Evolutionary conservation across 495 filamentous ascomycete species (phyloP).

Genomic region (Physcia stellaris): DNA sequence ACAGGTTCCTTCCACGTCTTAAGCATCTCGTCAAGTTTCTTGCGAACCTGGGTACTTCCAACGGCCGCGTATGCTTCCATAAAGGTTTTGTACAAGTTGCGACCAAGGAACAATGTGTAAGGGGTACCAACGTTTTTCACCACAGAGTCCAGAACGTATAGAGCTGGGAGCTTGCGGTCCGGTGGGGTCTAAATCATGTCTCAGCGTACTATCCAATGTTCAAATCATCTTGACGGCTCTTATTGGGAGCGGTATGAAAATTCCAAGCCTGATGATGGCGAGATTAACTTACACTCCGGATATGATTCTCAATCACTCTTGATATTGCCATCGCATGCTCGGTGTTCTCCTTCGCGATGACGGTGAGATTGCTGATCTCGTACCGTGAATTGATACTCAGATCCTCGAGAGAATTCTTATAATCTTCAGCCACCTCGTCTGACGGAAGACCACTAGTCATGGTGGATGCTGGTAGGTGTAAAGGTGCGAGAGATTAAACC

Average conservation of each 20-base stretch:
- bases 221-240: no score
- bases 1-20: constrained; percentile 98
- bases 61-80: constrained; percentile 92
- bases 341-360: constrained; percentile 93
- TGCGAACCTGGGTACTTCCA: constrained; percentile 53
- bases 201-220: no score
- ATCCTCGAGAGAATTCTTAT: constrained; percentile 83
- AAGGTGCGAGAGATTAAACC: not conserved
- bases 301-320: constrained; percentile 77
- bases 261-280: constrained; percentile 3
- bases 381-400: constrained; percentile 75
- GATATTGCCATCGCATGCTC: constrained; percentile 88
- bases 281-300: constrained; percentile 84
- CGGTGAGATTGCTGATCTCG: constrained; percentile 89
- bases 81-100: constrained; percentile 82
- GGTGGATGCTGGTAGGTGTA: constrained; percentile 21
- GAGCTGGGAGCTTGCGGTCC: constrained; percentile 71
- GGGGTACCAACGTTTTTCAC: constrained; percentile 98
- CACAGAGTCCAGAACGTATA: constrained; percentile 97
- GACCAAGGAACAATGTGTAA: constrained; percentile 86
- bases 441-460: constrained; percentile 65
- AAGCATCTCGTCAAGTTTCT: constrained; percentile 91
- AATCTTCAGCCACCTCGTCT: constrained; percentile 89
- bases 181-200: constrained; percentile 85
- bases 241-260: no score